Base-by-base conservation (phyloP, 257 asterid genomes). In the Dorcoceras hygrometricum region DNA sequence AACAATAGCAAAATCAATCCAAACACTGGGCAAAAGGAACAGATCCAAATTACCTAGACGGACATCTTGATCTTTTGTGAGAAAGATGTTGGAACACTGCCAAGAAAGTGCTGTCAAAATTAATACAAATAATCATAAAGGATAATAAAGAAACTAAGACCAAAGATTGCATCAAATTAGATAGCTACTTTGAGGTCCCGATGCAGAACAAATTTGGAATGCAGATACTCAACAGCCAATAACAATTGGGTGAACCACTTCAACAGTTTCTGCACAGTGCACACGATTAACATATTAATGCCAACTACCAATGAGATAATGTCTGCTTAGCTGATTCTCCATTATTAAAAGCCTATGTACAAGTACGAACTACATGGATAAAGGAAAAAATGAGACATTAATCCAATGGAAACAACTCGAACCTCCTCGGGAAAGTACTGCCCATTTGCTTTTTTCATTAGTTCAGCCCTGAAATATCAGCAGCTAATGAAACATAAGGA, bases 51-150 rank as follows among this genome's bases (percentile, higher is more conserved):
- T 81, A 94, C 99, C 99, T 18, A 94, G 88, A 67, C 96, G 98
- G 71, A 94, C 81, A 43, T 89, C 90, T 70, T 89, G 96, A 72
- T 94, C 98, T 78, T 89, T 90, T 59, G 99, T 89, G 69, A 94
- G 96, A 76, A 94, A 94, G 68, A 94, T 94, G 82, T 94, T 94
- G 69, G 99, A 94, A 81, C 99, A 94, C 99, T 94, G 89, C 70
- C 74, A 76, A 65, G 61, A 80, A 75, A 66, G 53, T 60, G 61
- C 57, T 3, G 50, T 20, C 32, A 26, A 67, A 55, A 68, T 80
- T 58, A 81, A 73, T 72, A 29, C 61, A 46, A 20, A 23, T 31
- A 76, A 69, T 53, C 55, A 34, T 69, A 34, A 26, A 54, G 69
- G 36, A 29, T 68, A 59, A 53, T 23, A 65, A n/a, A 68, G 14